These are phyloP conservation scores for Canavalia ensiformis DNA, from an alignment of 306 rosid species.

Conservation along the genomic window DNA sequence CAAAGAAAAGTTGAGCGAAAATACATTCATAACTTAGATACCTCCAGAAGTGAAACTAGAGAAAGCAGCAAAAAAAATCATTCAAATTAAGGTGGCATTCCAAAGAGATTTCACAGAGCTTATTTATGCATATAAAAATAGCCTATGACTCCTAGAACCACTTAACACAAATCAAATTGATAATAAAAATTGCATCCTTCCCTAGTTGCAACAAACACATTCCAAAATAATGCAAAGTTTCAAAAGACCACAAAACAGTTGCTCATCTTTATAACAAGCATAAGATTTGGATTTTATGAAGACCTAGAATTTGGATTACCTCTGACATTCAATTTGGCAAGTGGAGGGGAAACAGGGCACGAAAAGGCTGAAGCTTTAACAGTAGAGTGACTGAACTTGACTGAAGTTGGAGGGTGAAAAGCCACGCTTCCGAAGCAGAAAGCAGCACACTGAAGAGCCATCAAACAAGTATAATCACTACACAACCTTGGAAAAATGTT, in stretches of 20 bases:
- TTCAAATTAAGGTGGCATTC: background rate
- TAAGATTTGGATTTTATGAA: conserved; percentile 9
- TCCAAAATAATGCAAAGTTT: conserved; percentile 10
- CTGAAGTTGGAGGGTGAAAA: conserved; percentile 52
- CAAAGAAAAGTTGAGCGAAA: conserved; percentile 41
- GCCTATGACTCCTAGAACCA: background rate
- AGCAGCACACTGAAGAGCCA: conserved; percentile 77
- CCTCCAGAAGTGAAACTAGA: conserved; percentile 28
- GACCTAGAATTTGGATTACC: conserved; percentile 51
- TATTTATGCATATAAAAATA: background rate
- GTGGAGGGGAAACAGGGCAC: conserved; percentile 46
- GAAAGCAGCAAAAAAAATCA: conserved; percentile 8
- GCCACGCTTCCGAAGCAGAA: conserved; percentile 55
- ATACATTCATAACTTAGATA: conserved; percentile 22
- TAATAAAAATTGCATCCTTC: conserved; percentile 4
- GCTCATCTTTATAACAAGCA: conserved; percentile 21
- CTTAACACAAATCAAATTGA: background rate
- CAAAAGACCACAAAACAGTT: conserved; percentile 15
- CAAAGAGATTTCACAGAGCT: background rate
- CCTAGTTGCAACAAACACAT: background rate
- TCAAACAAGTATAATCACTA: conserved; percentile 49
- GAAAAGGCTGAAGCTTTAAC: conserved; percentile 57
- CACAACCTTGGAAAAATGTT: background rate
- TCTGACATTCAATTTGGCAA: conserved; percentile 52
- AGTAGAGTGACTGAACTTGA: conserved; percentile 50